Conservation (phyloP, 202 grass and related monocot species). For the Setaria viridis region DNA sequence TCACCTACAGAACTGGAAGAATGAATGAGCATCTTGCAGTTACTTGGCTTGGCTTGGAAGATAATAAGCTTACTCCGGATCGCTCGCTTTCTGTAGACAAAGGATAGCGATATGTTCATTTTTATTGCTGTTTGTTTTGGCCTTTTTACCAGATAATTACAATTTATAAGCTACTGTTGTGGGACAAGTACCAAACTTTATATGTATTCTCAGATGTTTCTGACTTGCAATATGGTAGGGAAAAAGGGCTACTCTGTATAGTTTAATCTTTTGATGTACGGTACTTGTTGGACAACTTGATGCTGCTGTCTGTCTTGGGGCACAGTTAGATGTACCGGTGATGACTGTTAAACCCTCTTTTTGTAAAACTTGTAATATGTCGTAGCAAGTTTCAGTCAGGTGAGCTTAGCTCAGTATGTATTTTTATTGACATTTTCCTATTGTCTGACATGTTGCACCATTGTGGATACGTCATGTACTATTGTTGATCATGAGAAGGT, state of each 20-base stretch:
- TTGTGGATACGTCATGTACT: not conserved
- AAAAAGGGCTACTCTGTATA: slow-evolving; percentile 48
- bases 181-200: slow-evolving; percentile 44
- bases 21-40: not conserved
- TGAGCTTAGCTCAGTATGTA: not conserved
- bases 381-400: slow-evolving; percentile 33
- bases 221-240: slow-evolving; percentile 52
- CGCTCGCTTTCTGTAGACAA: slow-evolving; percentile 42
- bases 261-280: slow-evolving; percentile 33
- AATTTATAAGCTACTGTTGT: slow-evolving; percentile 42
- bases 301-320: not conserved
- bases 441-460: not conserved
- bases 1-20: slow-evolving; percentile 6
- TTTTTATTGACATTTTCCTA: not conserved
- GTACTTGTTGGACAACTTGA: slow-evolving; percentile 7
- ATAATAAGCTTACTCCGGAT: not conserved
- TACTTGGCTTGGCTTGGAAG: slow-evolving; percentile 32
- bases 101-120: slow-evolving; percentile 46
- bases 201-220: slow-evolving; percentile 52
- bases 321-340: slow-evolving; percentile 2
- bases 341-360: slow-evolving; percentile 10
- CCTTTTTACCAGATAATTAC: slow-evolving; percentile 46
- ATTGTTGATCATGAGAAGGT: not conserved
- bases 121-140: slow-evolving; percentile 54
- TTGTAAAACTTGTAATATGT: slow-evolving; percentile 38